Conservation (phyloP, 768 basidiomycete species). For the Lanmaoa pseudosensibilis region DNA sequence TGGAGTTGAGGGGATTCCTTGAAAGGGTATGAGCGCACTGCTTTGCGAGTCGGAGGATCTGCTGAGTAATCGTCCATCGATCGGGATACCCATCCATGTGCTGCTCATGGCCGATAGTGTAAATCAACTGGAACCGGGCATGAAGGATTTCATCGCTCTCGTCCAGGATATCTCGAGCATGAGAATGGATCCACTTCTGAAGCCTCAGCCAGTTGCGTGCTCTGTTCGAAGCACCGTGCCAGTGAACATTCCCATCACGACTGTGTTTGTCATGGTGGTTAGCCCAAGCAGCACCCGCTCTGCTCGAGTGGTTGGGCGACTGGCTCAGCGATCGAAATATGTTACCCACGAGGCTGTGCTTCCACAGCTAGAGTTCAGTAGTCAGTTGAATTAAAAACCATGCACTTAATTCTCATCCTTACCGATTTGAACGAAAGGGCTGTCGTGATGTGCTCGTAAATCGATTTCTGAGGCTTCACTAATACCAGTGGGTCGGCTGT, state of each 20-base stretch:
- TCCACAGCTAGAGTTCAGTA: background rate
- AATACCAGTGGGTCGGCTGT: slow-evolving; percentile 11
- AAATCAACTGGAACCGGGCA: slow-evolving; percentile 15
- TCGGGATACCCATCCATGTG: slow-evolving; percentile 28
- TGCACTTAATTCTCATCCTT: no score
- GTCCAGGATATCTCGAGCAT: slow-evolving; percentile 20
- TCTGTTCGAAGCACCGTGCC: background rate
- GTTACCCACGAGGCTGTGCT: background rate
- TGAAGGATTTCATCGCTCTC: slow-evolving; percentile 27
- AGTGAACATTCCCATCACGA: no score
- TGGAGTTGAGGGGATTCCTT: background rate
- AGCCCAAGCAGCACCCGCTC: no score
- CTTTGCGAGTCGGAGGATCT: slow-evolving; percentile 22
- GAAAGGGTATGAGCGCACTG: background rate
- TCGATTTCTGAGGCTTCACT: background rate
- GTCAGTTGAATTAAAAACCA: background rate
- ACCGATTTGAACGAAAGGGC: background rate
- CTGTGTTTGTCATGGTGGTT: background rate
- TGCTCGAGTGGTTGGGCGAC: no score
- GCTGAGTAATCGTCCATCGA: slow-evolving; percentile 30
- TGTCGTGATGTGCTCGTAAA: background rate
- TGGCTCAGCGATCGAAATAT: background rate
- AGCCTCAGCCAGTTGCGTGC: slow-evolving; percentile 12
- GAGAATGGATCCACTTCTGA: slow-evolving; percentile 16
- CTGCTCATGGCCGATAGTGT: slow-evolving; percentile 26